Base-by-base conservation (phyloP, 148 eudicot species). In the Mesembryanthemum crystallinum region DNA sequence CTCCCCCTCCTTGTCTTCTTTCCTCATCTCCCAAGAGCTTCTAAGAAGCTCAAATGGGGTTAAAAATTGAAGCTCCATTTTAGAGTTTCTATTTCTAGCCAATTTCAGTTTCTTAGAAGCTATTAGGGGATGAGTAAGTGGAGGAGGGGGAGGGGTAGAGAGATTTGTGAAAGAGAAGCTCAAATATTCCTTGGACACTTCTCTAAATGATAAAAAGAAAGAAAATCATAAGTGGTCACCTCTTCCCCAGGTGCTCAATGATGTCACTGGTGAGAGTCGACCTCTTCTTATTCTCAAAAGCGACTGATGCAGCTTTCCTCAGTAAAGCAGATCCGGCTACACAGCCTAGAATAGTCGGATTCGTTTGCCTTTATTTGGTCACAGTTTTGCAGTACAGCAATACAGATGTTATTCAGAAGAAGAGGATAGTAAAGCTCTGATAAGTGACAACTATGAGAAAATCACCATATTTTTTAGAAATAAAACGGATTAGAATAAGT, bases 191-290 rank as follows among this genome's bases (percentile, higher is more conserved):
- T 42, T n/a, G 30, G 28, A 45, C 15, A 21, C 6, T 25, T 67
- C 13, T 25, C 21, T 11, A 12, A 4, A 9, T 29, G 25, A 3
- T 21, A 20, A 49, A 58, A 47, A 78, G 7, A 49, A 27, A 23
- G 28, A 68, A 28, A 8, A 18, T 72, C 28, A 20, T 64, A 24
- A 39, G 35, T 9, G 14, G 32, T 23, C 24, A 95, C 98, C 97
- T 92, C 79, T 75, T 82, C 65, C 97, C 96, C 84, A 95, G 83
- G 85, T 82, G 87, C 80, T 92, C 92, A 15, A 92, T 95, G 62
- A 92, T 95, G 78, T 95, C 97, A 42, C 75, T 81, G 5, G 98
- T 92, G 13, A 95, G 90, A 5, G 96, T 95, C 0, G 98, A 92
- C 76, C 97, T 89, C 85, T 72, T 85, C 81, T 90, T 90, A 32